Conservation (phyloP, 2,329 filamentous ascomycete species). For the Coleophoma eucalyptorum region DNA sequence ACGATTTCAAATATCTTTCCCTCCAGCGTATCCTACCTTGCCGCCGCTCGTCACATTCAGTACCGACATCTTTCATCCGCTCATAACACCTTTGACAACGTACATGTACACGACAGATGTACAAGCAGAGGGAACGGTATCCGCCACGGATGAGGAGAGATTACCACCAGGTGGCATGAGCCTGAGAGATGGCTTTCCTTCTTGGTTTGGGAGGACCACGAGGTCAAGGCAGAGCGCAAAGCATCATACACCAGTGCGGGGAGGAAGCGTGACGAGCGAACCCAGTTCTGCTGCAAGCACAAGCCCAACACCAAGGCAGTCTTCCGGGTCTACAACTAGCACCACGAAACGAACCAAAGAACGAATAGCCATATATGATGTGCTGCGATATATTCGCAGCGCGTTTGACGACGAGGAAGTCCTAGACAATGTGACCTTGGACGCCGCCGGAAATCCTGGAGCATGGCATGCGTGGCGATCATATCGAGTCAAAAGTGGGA, state of each 20-base stretch:
- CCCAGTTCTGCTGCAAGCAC: neutral
- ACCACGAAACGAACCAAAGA: slow-evolving; percentile 6
- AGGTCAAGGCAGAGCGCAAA: slow-evolving; percentile 30
- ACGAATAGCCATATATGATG: slow-evolving; percentile 51
- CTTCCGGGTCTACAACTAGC: slow-evolving; percentile 3
- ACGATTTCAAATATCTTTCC: slow-evolving; percentile 87
- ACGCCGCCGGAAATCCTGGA: slow-evolving; percentile 82
- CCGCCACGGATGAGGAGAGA: slow-evolving; percentile 77
- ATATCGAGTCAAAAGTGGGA: slow-evolving; percentile 51
- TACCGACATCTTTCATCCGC: slow-evolving; percentile 91
- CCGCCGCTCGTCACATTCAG: slow-evolving; percentile 85
- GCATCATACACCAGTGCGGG: slow-evolving; percentile 17
- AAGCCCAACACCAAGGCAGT: slow-evolving; percentile 10
- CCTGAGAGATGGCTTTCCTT: slow-evolving; percentile 83
- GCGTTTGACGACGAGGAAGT: slow-evolving; percentile 76
- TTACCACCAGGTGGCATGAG: slow-evolving; percentile 88
- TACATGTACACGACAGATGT: slow-evolving; percentile 86
- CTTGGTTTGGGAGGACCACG: slow-evolving; percentile 72
- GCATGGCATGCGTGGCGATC: slow-evolving; percentile 93
- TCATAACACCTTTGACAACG: slow-evolving; percentile 89
- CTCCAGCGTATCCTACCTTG: slow-evolving; percentile 70
- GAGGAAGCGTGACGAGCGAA: slow-evolving; percentile 6
- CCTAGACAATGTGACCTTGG: slow-evolving; percentile 73
- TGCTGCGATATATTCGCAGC: slow-evolving; percentile 77
- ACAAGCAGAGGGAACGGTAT: slow-evolving; percentile 72